phyloP scores from a whole-genome alignment of 2,329 filamentous ascomycete species.

The Fusarium goolgardi region DNA sequence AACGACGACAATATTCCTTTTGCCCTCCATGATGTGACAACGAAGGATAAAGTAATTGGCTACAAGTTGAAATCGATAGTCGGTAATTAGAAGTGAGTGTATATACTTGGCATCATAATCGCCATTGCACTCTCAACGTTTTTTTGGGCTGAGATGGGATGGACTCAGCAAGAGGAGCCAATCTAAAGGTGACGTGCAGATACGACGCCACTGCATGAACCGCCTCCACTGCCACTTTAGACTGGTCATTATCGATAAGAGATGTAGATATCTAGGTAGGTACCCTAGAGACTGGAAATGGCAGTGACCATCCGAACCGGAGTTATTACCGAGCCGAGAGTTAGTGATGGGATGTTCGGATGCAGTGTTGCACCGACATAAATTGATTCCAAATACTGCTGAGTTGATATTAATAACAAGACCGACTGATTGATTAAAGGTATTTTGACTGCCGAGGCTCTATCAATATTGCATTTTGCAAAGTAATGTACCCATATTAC shows the following conservation, averaged over 20 bases:
- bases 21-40: slow-evolving; percentile 49
- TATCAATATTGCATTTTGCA: no score
- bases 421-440: neutral
- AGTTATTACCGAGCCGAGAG: slow-evolving; percentile 37
- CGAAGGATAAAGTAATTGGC: no score
- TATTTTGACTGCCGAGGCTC: neutral
- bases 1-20: slow-evolving; percentile 63
- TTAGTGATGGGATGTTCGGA: slow-evolving; percentile 13
- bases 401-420: slow-evolving; percentile 6
- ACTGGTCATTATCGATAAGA: slow-evolving; percentile 18
- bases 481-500: no score
- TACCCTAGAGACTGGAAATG: neutral
- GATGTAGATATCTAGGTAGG: neutral
- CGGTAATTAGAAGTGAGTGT: neutral
- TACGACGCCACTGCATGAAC: slow-evolving; percentile 8
- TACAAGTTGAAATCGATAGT: neutral
- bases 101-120: slow-evolving; percentile 21
- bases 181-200: slow-evolving; percentile 25
- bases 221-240: neutral
- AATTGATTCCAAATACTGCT: slow-evolving; percentile 25
- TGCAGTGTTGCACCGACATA: slow-evolving; percentile 14
- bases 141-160: slow-evolving; percentile 8
- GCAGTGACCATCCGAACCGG: slow-evolving; percentile 8
- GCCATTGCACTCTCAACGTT: slow-evolving; percentile 6
- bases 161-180: slow-evolving; percentile 2